Evolutionary conservation across 2,329 filamentous ascomycete species (phyloP), one percentile per base, ranked within the genome.

Genomic region (Mycocentrospora acerina): DNA sequence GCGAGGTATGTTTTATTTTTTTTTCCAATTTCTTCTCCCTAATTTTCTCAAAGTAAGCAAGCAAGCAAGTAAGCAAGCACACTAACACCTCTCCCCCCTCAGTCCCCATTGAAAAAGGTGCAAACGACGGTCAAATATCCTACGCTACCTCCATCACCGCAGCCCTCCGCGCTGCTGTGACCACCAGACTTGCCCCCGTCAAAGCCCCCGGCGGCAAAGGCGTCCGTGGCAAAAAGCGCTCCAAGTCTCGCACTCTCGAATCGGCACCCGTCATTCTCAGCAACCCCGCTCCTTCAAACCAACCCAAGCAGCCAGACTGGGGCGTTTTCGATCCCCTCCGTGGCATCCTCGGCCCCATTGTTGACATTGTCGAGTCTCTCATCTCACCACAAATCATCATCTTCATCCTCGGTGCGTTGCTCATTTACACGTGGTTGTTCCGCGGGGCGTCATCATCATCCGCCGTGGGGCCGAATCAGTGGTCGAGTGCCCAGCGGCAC

Each of bases 41-140:
- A n/a, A n/a, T n/a, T n/a, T n/a, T 16, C n/a, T 18, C 17, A 29
- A 17, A 25, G 26, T 3, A 2, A 6, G 13, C 26, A 14, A 29
- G n/a, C n/a, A n/a, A n/a, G n/a, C n/a, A n/a, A n/a, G n/a, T n/a
- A n/a, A n/a, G n/a, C 37, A 3, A 10, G 14, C n/a, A 7, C 33
- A 35, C 29, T 60, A 44, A 58, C 43, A 16, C 18, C 12, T 24
- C 19, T 19, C 12, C 24, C 19, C 9, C 12, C 35, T 14, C 51
- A 95, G 90, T 87, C 47, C 88, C 93, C 2, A 98, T 98, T 54
- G 93, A 98, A 65, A 96, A 95, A 66, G 91, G 89, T 43, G 89
- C 90, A 29, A 90, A 86, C 47, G 90, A 96, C 39, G 93, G 93
- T 18, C 93, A 98, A 68, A 77, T 77, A 7, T 78, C 83, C 41